Base-by-base conservation (phyloP, 176 grass and related monocot species). In the Ensete glaucum region DNA sequence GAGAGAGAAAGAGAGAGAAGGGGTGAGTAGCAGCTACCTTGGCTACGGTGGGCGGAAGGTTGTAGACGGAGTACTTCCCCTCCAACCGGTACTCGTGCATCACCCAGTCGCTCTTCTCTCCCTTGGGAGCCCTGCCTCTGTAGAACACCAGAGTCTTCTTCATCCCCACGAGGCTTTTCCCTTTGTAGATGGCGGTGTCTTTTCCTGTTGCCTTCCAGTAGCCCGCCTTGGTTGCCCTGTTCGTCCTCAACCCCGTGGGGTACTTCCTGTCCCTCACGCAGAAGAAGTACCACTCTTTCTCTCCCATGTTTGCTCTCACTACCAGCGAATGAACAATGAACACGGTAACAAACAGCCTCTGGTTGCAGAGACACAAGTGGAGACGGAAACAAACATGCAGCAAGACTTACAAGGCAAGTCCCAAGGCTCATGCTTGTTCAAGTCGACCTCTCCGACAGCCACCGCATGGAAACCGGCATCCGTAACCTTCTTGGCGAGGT, bases 101-200 rank as follows among this genome's bases (percentile, higher is more conserved):
- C 55, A 95, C 81, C 91, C 91, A 95, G 49, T 89, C 77, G 29
- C 78, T 79, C 78, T 88, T 95, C 73, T 90, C 91, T 11, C 91
- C 91, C 83, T 88, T 95, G 22, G 91, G 91, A 19, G 88, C 91
- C 34, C 91, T 77, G 64, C 91, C 91, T 25, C 79, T 84, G 80
- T 93, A 91, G 90, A 98, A 98, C 57, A 98, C 94, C 74, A 98
- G 90, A 51, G 90, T 98, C 81, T 98, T 98, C 86, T 93, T 98
- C 90, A 87, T 91, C 34, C 94, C 94, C 50, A 89, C 83, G 15
- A 89, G 75, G 57, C 52, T 69, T 73, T 81, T 88, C 50, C 88
- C 83, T 80, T 80, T 81, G 64, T 82, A 79, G 49, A 87, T 88
- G 72, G 83, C 83, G 78, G 64, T 94, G 72, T 94, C 91, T 74